Evolutionary conservation across 257 asterid genomes (phyloP), one percentile per base, ranked within the genome.

Genomic region (Plantago elongata): DNA sequence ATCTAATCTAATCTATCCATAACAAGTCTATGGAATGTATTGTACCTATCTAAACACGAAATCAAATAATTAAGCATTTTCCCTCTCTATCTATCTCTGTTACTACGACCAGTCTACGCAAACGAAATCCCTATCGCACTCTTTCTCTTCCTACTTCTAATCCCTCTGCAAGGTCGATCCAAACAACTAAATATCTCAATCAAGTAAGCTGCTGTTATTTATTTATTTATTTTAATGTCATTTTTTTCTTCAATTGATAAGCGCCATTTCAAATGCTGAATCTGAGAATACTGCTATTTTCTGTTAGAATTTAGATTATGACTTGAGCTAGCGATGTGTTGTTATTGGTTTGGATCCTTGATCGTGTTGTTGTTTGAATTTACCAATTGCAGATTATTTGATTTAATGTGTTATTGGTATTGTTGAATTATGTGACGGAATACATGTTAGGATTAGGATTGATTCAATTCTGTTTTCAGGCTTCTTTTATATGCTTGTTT

Each of bases 281-380:
- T 54, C 37, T 54, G 13, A 12, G 2, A 17, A 54, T 54, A 30
- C 14, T 27, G 29, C 29, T 11, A 30, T 30, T 54, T 11, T 46
- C 8, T 7, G 66, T 27, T 52, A 10, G 38, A 49, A 14, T 22
- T 49, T 37, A 11, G 47, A 62, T 62, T 62, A n/a, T 46, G 50
- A 46, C 14, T 11, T 2, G 13, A 46, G 12, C 9, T 46, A 46
- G 13, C 5, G 15, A 46, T 46, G 9, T 12, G 13, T 12, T 46
- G 14, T 46, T 22, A 22, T 22, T 22, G 2, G 27, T 22, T 46
- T 11, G 12, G 13, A 46, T 9, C 11, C 12, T 7, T n/a, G 50
- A 46, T 46, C 50, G 7, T 46, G 50, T 11, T 46, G 14, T 11
- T 46, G 14, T 46, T 3, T n/a, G 13, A 46, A 11, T 46, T 46